Conservation (phyloP, 208 protist species). For the Trypanosoma melophagium region DNA sequence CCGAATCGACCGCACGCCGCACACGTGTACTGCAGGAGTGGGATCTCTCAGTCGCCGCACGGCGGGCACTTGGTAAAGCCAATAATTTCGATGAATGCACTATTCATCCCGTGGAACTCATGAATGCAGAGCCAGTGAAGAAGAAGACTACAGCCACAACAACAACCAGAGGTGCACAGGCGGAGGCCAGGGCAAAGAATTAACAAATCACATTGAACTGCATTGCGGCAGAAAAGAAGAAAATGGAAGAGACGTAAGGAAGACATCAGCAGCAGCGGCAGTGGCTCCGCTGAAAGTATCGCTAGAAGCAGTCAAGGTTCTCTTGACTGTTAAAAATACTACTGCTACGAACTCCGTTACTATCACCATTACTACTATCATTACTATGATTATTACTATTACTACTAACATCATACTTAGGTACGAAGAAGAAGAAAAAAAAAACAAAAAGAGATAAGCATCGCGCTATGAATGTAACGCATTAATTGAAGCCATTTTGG, state of each 20-base stretch:
- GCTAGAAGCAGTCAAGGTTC: too few relatives aligned
- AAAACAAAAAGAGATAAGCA: constrained; percentile 16
- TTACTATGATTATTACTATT: too few relatives aligned
- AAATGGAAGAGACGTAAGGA: not conserved
- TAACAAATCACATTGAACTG: not conserved
- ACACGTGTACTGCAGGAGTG: constrained; percentile 41
- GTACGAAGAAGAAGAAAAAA: not conserved
- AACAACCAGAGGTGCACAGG: not conserved
- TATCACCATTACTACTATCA: too few relatives aligned
- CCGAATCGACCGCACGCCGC: constrained; percentile 45
- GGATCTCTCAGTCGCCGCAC: constrained; percentile 25
- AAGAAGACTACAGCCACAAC: constrained; percentile 19
- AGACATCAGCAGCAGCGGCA: constrained; percentile 10
- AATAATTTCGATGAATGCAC: constrained; percentile 50
- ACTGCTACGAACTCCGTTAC: too few relatives aligned
- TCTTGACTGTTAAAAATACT: too few relatives aligned
- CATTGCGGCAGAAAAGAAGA: not conserved
- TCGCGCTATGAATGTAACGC: constrained; percentile 1
- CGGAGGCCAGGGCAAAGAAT: not conserved
- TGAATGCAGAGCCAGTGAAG: constrained; percentile 49
- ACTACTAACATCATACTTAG: too few relatives aligned
- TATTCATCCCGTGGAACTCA: constrained; percentile 73
- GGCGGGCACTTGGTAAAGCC: constrained; percentile 30
- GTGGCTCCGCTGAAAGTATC: not conserved
- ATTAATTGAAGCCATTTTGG: too few relatives aligned